Conservation (phyloP, 2,329 filamentous ascomycete species). For the Microdochium bolleyi region DNA sequence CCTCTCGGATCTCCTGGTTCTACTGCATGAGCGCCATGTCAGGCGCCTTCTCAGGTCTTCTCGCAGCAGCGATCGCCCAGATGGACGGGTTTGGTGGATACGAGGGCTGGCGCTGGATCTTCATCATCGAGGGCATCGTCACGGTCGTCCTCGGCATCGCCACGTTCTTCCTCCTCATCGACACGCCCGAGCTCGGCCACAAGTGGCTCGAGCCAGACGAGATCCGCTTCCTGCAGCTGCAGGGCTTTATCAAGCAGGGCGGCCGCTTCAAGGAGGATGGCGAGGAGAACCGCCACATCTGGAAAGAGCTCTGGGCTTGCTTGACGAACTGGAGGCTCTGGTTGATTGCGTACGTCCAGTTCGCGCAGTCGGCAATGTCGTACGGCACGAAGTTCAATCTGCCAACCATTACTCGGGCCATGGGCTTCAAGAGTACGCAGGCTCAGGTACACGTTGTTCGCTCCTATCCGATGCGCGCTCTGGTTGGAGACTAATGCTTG, state of each 20-base stretch:
- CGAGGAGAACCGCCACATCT: conserved; percentile 1
- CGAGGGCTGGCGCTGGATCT: conserved; percentile 35
- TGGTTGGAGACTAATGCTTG: background rate
- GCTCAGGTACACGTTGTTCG: conserved; percentile 13
- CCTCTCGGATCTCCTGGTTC: conserved; percentile 16
- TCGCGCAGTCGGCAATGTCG: conserved; percentile 15
- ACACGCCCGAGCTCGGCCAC: conserved; percentile 1
- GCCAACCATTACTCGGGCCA: conserved; percentile 25
- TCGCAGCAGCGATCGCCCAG: conserved; percentile 20
- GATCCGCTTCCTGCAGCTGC: conserved; percentile 6
- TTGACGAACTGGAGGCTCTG: conserved; percentile 7
- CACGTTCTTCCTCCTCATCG: conserved; percentile 35
- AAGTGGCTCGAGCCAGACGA: conserved; percentile 4
- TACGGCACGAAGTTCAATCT: conserved; percentile 17
- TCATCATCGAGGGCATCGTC: conserved; percentile 46
- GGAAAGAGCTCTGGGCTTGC: conserved; percentile 5
- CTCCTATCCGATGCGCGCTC: background rate
- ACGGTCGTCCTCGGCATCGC: conserved; percentile 49
- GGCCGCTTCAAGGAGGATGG: conserved; percentile 3
- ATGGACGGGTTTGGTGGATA: conserved; percentile 44
- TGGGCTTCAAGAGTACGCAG: conserved; percentile 21
- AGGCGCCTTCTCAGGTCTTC: conserved; percentile 52
- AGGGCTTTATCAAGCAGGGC: conserved; percentile 8
- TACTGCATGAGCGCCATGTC: conserved; percentile 48
- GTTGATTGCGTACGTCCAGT: conserved; percentile 9